phyloP scores from a whole-genome alignment of 345 rosid species.

The Durio zibethinus region DNA sequence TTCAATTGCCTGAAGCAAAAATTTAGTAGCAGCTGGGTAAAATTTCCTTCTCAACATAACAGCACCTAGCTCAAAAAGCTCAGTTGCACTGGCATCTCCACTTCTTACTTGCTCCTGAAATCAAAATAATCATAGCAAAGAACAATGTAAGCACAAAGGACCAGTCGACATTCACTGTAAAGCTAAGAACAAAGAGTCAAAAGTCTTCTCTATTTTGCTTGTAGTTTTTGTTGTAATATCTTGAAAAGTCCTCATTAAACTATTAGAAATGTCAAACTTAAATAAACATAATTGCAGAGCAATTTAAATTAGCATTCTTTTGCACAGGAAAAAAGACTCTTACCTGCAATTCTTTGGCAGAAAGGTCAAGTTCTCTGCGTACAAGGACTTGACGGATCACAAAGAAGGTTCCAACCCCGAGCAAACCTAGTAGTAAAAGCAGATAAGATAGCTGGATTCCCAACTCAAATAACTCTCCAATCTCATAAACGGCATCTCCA shows the following conservation, averaged over 20 bases:
- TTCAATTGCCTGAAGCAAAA: slow-evolving; percentile 77
- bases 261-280: not conserved
- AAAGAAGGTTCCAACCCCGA: slow-evolving; percentile 84
- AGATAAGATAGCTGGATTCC: slow-evolving; percentile 93
- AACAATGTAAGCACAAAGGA: not conserved
- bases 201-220: not conserved
- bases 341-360: slow-evolving; percentile 95
- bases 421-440: slow-evolving; percentile 65
- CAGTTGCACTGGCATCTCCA: slow-evolving; percentile 98
- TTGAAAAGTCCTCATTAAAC: not conserved
- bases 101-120: slow-evolving; percentile 96
- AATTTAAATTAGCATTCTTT: not conserved
- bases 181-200: not conserved
- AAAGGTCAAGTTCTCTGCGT: slow-evolving; percentile 95
- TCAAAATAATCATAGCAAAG: slow-evolving; percentile 7
- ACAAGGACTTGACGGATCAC: slow-evolving; percentile 95
- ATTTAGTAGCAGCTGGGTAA: slow-evolving; percentile 87
- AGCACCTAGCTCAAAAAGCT: slow-evolving; percentile 89
- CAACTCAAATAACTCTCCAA: slow-evolving; percentile 77
- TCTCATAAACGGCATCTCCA: slow-evolving; percentile 52
- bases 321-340: not conserved
- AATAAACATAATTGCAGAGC: not conserved
- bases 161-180: not conserved
- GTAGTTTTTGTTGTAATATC: not conserved
- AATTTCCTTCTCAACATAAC: slow-evolving; percentile 90